Conservation (phyloP, 345 rosid species). For the Passiflora organensis region DNA sequence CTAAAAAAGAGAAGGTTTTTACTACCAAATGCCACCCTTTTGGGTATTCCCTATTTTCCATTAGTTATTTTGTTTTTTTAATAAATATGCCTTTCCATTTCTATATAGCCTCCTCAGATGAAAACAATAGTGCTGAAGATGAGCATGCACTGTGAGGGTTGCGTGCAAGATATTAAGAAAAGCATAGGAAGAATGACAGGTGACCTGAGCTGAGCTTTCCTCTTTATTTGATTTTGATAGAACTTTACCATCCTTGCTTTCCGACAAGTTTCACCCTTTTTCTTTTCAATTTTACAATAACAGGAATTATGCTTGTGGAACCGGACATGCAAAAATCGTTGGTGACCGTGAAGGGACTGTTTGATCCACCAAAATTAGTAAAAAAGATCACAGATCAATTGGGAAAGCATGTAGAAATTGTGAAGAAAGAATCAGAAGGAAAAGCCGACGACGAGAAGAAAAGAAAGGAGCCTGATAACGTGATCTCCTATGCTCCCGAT, state of each 20-base stretch:
- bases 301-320: conserved; percentile 49
- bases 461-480: not conserved
- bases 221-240: not conserved
- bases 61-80: not conserved
- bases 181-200: conserved; percentile 48
- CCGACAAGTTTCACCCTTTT: too few species aligned
- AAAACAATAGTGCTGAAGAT: conserved; percentile 38
- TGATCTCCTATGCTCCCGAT: conserved; percentile 40
- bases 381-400: conserved; percentile 23
- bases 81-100: not conserved
- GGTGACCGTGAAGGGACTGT: conserved; percentile 48
- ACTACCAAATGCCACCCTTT: too few species aligned
- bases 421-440: conserved; percentile 6
- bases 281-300: not conserved
- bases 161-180: conserved; percentile 48
- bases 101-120: conserved; percentile 26
- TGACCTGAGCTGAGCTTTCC: not conserved
- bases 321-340: conserved; percentile 45
- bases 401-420: conserved; percentile 14
- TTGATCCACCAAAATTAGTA: conserved; percentile 42
- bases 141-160: conserved; percentile 66
- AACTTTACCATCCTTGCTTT: too few species aligned
- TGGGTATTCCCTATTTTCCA: too few species aligned
- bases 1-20: conserved; percentile 38
- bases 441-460: conserved; percentile 3